Evolutionary conservation across 495 filamentous ascomycete genomes (phyloP), one percentile per base, ranked within the genome.

Genomic region (Pyronema domesticum): DNA sequence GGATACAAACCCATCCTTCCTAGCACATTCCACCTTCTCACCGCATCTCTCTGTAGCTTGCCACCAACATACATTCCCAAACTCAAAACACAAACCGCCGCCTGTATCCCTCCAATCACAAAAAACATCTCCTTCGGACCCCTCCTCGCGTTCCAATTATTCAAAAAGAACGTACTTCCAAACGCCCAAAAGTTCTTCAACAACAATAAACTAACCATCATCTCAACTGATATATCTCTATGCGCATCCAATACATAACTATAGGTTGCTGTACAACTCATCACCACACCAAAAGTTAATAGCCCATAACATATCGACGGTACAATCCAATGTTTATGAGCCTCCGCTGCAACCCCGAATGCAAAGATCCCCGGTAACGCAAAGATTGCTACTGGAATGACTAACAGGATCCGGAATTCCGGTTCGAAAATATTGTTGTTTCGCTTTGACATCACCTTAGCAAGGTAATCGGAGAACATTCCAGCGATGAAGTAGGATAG

Each of bases 381-480:
- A 5, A 71, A 55, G 4, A 70, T 15, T 6, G 68, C 61, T 13
- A 66, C 68, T 7, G 72, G 62, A 40, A 68, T 58, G 42, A 73
- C 68, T 15, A 76, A 68, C 34, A 75, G 65, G 40, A 78, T 67
- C n/a, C 75, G 69, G 57, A 70, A 72, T 60, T 76, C 75, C 5
- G 75, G 75, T 59, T 77, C 75, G 53, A 72, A 78, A 36, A 75
- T 64, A 17, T 71, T 73, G 11, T 69, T 65, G 57, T 77, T 76
- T 34, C 66, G 66, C 15, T 68, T 63, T 6, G 73, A 68, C 61
- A 69, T 61, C 68, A 67, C 72, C 55, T 72, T 69, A 7, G 71
- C 72, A 10, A 73, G 66, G 30, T 58, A 55, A 47, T 76, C 75
- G 3, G 72, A 72, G 56, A 73, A 55, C 57, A 68, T 66, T 0